Conservation (phyloP, 2,329 filamentous ascomycete genomes). For the Hymenoscyphus repandus region DNA sequence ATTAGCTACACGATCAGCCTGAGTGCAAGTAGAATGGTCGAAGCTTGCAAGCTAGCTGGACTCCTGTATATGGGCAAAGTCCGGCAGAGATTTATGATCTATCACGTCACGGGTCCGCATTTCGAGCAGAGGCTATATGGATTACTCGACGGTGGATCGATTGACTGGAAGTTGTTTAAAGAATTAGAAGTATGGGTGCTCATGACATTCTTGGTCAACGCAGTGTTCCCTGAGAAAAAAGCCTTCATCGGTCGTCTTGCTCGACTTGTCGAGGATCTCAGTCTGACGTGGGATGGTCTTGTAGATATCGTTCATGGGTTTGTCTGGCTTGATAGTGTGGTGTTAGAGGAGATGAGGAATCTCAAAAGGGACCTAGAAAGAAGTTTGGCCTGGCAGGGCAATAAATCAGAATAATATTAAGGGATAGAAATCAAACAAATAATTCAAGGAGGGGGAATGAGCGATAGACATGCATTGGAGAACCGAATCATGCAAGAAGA, state of each 20-base stretch:
- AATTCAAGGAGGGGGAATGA: not conserved
- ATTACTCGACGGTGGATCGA: not conserved
- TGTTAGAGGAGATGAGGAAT: not conserved
- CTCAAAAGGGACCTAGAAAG: not conserved
- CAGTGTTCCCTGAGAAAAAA: not conserved
- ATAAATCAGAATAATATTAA: not conserved
- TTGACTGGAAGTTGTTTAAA: not conserved
- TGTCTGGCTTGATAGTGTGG: not conserved
- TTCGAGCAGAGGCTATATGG: not conserved
- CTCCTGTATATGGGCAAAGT: not conserved
- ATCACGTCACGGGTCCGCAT: not conserved
- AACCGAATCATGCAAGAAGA: too few species aligned
- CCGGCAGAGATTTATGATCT: not conserved
- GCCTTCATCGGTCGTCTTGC: not conserved
- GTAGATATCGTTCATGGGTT: not conserved
- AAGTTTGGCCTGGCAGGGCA: not conserved
- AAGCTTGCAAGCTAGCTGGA: not conserved
- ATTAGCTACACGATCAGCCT: not conserved
- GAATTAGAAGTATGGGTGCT: not conserved
- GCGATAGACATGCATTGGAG: not conserved
- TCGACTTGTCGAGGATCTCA: not conserved
- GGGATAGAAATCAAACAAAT: not conserved
- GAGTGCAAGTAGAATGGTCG: not conserved
- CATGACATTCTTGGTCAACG: not conserved
- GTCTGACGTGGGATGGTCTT: not conserved